Percentiles rank a stretch among this genome's conserved stretches.
Conservation (phyloP, 495 filamentous ascomycete species). For the Sphaerosporella brunnea region DNA sequence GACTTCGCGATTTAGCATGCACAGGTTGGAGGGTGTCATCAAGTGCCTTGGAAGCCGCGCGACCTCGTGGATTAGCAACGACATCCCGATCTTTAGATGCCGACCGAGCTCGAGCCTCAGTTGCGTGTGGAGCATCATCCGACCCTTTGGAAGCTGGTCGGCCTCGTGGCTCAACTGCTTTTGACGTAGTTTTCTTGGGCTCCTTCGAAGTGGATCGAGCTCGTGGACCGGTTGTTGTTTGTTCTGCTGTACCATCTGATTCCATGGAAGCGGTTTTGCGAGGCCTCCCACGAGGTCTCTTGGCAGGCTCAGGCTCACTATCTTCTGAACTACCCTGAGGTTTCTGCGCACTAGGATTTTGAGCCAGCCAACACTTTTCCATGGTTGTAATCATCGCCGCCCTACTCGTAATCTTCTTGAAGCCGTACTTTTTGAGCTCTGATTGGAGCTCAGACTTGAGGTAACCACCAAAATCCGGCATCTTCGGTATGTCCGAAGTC, state of each 20-base stretch:
- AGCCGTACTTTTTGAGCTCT: constrained; percentile 46
- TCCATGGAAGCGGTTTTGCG: neutral
- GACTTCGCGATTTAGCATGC: too few relatives aligned
- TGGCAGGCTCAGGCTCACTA: neutral
- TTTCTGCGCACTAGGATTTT: constrained; percentile 19
- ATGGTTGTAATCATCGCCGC: constrained; percentile 54
- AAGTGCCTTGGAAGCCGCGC: too few relatives aligned
- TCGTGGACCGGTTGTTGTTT: neutral
- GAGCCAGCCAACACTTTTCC: constrained; percentile 52
- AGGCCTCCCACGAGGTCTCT: neutral
- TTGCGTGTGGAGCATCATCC: too few relatives aligned
- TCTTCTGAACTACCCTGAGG: neutral
- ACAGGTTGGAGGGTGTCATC: too few relatives aligned
- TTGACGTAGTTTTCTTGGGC: too few relatives aligned
- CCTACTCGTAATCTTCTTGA: constrained; percentile 56
- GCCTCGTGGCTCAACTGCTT: too few relatives aligned
- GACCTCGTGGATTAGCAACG: too few relatives aligned
- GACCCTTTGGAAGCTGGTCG: too few relatives aligned
- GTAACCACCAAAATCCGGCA: constrained; percentile 47
- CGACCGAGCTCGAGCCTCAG: too few relatives aligned
- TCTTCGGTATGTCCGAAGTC: constrained; percentile 13
- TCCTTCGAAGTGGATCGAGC: neutral
- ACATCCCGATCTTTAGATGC: too few relatives aligned
- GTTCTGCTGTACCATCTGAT: neutral
- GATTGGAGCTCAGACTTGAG: constrained; percentile 46